Evolutionary conservation across 2,329 filamentous ascomycete species (phyloP).

Genomic region (Pyrenophora graminea): DNA sequence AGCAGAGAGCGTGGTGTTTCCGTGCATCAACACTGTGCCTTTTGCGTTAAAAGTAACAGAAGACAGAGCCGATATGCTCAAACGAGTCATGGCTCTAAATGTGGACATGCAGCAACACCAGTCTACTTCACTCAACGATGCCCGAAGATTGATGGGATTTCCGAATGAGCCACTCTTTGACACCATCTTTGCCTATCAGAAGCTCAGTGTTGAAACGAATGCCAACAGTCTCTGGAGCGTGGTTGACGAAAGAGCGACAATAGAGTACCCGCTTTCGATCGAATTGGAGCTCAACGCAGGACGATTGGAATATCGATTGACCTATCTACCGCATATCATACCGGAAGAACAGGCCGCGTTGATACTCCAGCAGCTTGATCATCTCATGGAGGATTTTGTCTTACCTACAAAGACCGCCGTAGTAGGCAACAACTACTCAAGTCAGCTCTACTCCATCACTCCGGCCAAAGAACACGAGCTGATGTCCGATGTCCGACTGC

Average conservation of each 20-base stretch:
- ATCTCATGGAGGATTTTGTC: constrained; percentile 64
- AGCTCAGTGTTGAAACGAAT: constrained; percentile 45
- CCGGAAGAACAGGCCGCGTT: constrained; percentile 69
- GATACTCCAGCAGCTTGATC: constrained; percentile 73
- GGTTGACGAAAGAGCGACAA: constrained; percentile 66
- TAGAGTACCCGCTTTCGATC: constrained; percentile 80
- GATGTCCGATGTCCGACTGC: constrained; percentile 60
- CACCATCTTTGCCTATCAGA: constrained; percentile 83
- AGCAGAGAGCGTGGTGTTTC: constrained; percentile 68
- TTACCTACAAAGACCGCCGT: constrained; percentile 50
- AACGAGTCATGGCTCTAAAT: constrained; percentile 68
- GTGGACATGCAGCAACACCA: constrained; percentile 69
- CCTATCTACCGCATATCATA: constrained; percentile 66
- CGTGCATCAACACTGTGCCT: constrained; percentile 82
- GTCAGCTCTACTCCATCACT: constrained; percentile 65
- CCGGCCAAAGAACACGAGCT: constrained; percentile 65
- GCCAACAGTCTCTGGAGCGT: constrained; percentile 60
- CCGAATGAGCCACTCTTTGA: constrained; percentile 74
- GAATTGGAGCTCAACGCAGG: constrained; percentile 68
- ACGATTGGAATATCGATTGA: constrained; percentile 66
- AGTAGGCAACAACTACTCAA: constrained; percentile 42
- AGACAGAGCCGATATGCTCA: constrained; percentile 62
- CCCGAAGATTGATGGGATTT: constrained; percentile 73
- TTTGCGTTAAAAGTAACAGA: constrained; percentile 62
- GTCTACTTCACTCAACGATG: constrained; percentile 69